Evolutionary conservation across 73 alveolate genomes (phyloP).

Genomic region (Tetrahymena thermophila): DNA sequence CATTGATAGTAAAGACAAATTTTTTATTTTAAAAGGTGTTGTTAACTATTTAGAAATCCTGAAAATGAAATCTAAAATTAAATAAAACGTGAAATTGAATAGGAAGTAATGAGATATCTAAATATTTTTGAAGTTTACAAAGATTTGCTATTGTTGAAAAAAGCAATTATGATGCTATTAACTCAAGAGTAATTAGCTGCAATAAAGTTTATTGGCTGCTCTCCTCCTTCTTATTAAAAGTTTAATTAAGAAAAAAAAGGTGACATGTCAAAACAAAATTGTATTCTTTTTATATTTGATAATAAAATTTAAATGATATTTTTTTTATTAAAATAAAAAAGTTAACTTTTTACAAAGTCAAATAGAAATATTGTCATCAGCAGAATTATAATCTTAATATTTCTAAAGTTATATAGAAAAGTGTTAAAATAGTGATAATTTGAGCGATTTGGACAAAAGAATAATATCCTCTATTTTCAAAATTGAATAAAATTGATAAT

Average conservation of each 20-base stretch:
- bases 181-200: not conserved
- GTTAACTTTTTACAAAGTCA: not conserved
- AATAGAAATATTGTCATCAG: not conserved
- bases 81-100: not conserved
- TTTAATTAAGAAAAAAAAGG: too few species aligned
- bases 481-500: too few species aligned
- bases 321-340: too few species aligned
- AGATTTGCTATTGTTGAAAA: not conserved
- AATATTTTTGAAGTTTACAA: not conserved
- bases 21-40: not conserved
- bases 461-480: not conserved
- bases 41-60: not conserved
- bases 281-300: too few species aligned
- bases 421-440: not conserved
- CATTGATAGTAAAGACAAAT: too few species aligned
- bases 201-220: not conserved
- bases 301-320: too few species aligned
- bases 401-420: too few species aligned
- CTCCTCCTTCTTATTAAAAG: not conserved
- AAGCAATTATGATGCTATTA: not conserved
- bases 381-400: not conserved
- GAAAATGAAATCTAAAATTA: too few species aligned
- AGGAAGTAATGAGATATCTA: too few species aligned
- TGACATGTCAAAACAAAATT: too few species aligned
- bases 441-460: not conserved